phyloP scores from a whole-genome alignment of 176 grass and related monocot species.

The barley (Hordeum vulgare) region DNA sequence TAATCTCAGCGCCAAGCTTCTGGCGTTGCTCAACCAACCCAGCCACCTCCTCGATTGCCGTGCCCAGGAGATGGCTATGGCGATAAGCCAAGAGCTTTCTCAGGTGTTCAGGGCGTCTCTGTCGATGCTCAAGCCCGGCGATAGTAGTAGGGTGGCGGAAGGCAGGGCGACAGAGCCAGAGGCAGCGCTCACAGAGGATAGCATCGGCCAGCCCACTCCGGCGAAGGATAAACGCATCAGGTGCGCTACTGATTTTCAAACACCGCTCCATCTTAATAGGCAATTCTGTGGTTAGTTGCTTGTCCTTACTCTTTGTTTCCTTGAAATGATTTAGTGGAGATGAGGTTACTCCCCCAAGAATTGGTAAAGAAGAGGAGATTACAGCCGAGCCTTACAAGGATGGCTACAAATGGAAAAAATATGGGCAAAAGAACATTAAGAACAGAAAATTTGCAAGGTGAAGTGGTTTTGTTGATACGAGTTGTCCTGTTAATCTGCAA shows the following conservation, averaged over 20 bases:
- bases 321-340: neutral
- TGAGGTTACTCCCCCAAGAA: neutral
- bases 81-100: constrained; percentile 14
- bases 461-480: neutral
- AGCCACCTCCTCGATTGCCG: neutral
- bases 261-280: neutral
- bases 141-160: neutral
- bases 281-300: neutral
- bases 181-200: neutral
- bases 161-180: neutral
- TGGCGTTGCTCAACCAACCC: constrained; percentile 8
- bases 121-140: constrained; percentile 7
- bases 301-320: neutral
- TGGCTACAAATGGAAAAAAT: constrained; percentile 49
- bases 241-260: neutral
- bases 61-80: constrained; percentile 4
- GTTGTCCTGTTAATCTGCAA: neutral
- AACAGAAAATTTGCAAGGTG: constrained; percentile 27
- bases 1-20: constrained; percentile 11
- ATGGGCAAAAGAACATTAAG: constrained; percentile 51
- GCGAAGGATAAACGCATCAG: neutral
- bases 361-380: constrained; percentile 18
- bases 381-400: constrained; percentile 32
- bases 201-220: neutral
- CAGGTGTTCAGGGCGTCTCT: constrained; percentile 36